These are phyloP conservation scores for Carpinus fangiana DNA, from an alignment of 306 rosid species.

Conservation along the genomic window DNA sequence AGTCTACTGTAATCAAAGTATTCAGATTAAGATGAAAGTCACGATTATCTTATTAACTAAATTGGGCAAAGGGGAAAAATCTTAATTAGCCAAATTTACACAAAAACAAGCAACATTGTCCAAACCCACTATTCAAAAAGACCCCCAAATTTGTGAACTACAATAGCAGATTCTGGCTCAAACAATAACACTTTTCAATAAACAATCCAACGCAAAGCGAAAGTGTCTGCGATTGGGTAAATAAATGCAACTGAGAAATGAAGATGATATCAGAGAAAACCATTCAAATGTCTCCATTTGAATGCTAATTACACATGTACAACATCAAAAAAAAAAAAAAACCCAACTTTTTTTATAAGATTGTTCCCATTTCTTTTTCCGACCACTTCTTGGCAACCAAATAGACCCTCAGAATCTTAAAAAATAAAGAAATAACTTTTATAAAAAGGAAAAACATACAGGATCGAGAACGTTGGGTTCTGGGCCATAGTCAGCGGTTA, in stretches of 20 bases:
- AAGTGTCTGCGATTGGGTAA: not conserved
- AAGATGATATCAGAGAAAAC: not conserved
- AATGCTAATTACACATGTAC: not conserved
- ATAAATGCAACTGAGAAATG: not conserved
- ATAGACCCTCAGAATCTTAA: not conserved
- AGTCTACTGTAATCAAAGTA: not conserved
- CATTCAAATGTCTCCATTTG: not conserved
- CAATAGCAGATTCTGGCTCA: not conserved
- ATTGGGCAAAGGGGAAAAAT: not conserved
- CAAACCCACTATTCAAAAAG: not conserved
- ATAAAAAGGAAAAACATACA: conserved; percentile 37
- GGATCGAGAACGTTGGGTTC: conserved; percentile 85
- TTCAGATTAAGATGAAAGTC: not conserved
- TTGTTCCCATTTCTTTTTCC: not conserved
- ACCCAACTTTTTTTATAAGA: not conserved
- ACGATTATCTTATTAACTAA: not conserved
- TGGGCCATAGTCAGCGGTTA: conserved; percentile 87
- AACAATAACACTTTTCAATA: not conserved
- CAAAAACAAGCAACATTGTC: not conserved
- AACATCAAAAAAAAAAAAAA: not conserved
- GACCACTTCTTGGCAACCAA: not conserved
- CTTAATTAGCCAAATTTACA: not conserved
- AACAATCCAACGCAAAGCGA: too few relatives aligned
- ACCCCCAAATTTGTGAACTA: not conserved
- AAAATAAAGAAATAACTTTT: not conserved